Evolutionary conservation across 2,329 filamentous ascomycete genomes (phyloP), one percentile per base, ranked within the genome.

Genomic region (Mycosphaerella sp.): DNA sequence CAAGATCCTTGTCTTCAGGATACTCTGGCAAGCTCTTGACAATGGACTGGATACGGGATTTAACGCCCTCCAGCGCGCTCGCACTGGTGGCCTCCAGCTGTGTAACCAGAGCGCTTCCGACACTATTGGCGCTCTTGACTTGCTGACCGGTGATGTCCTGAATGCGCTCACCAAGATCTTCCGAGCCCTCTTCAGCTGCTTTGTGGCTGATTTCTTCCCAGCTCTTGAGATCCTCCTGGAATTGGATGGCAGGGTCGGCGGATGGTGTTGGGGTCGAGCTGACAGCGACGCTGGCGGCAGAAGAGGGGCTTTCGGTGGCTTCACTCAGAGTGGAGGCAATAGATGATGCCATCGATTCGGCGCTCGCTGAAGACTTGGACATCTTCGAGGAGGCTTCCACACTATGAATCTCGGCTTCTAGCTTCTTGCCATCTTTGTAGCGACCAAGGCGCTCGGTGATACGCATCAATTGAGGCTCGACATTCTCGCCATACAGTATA

Each of bases 161-260:
- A 42, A 87, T 78, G 17, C 81, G 78, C 31, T 80, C 76, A 57
- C 81, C 77, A 5, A 88, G 74, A 63, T 87, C 82, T 57, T 84
- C 82, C n/a, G 81, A 75, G 5, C 90, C 91, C 67, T 95, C 90
- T 56, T 95, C 87, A 6, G 89, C 89, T 8, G 90, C 90, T 56
- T 84, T 82, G 29, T 87, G 80, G 68, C 95, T 96, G 66, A 95
- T 95, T 58, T 82, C 82, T 70, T 96, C 87, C 92, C 93, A 98
- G 53, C 80, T 79, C 61, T 82, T 80, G 11, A 98, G 79, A 68
- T 98, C 93, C 43, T 85, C 80, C 1, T 83, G 78, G 41, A 97
- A 87, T 59, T 77, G 79, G 51, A 80, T 79, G 26, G 80, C 62
- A 55, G 74, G 45, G 66, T 71, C 59, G 70, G 67, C 56, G 71